Evolutionary conservation across 148 eudicot genomes (phyloP).

Genomic region (Diospyros lotus): DNA sequence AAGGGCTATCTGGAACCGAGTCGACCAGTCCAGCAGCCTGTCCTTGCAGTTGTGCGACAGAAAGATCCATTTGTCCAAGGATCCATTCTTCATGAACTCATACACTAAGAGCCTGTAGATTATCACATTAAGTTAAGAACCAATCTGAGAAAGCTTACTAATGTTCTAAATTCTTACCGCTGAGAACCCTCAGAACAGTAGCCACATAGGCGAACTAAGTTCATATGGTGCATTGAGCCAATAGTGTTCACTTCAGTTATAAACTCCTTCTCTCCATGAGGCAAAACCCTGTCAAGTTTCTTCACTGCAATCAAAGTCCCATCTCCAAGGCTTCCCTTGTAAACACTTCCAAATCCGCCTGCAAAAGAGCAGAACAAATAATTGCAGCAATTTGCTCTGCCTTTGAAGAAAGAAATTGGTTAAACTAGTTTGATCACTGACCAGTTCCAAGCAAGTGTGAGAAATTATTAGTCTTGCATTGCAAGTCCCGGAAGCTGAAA

Average conservation of each 20-base stretch:
- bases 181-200: constrained; percentile 87
- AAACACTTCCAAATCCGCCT: constrained; percentile 97
- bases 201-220: constrained; percentile 89
- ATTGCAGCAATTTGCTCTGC: constrained; percentile 6
- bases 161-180: constrained; percentile 30
- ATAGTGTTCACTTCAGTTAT: constrained; percentile 89
- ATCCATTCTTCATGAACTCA: constrained; percentile 92
- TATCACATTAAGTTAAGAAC: constrained; percentile 1
- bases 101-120: constrained; percentile 73
- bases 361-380: background rate
- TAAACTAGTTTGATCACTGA: constrained; percentile 10
- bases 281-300: constrained; percentile 80
- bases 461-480: constrained; percentile 56
- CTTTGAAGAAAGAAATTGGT: background rate
- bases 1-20: constrained; percentile 66
- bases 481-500: constrained; percentile 74
- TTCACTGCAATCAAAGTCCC: constrained; percentile 84
- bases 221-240: constrained; percentile 97
- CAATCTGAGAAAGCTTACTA: no score
- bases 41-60: constrained; percentile 36
- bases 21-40: constrained; percentile 70
- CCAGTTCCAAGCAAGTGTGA: constrained; percentile 76
- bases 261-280: constrained; percentile 90
- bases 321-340: constrained; percentile 77
- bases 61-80: constrained; percentile 94